Conservation (phyloP, 176 grass and related monocot genomes). For the Hordeum marinum region DNA sequence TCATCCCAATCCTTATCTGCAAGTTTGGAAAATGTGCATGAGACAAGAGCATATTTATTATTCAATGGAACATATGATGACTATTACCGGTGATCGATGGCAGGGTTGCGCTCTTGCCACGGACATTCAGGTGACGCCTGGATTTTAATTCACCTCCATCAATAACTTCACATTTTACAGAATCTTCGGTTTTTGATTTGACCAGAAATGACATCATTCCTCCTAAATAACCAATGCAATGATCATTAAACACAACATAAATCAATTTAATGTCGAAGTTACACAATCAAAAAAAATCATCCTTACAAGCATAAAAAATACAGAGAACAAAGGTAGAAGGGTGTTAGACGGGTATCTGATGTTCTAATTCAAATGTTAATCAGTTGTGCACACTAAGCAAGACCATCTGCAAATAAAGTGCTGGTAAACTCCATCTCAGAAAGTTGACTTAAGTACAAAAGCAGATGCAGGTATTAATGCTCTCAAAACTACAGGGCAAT, state of each 20-base stretch:
- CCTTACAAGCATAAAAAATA: not conserved
- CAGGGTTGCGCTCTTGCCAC: constrained; percentile 97
- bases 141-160: constrained; percentile 98
- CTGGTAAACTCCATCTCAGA: not conserved
- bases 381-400: constrained; percentile 7
- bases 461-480: not conserved
- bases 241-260: constrained; percentile 22
- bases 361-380: constrained; percentile 4
- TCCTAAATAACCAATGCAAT: constrained; percentile 44
- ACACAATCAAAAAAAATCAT: constrained; percentile 17
- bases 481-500: not conserved
- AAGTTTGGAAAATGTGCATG: constrained; percentile 27
- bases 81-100: constrained; percentile 93
- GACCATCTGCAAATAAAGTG: not conserved
- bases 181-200: constrained; percentile 88
- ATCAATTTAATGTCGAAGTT: not conserved
- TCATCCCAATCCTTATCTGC: constrained; percentile 99
- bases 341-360: not conserved
- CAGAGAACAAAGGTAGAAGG: constrained; percentile 1
- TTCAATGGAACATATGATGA: not conserved
- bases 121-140: constrained; percentile 88
- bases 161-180: constrained; percentile 94
- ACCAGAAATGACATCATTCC: constrained; percentile 97
- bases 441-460: not conserved
- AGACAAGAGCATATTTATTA: not conserved